Percentiles rank a stretch among this genome's conserved stretches.
These are phyloP conservation scores for Tagetes patula DNA, from an alignment of 129 eudicot species.

Conservation along the genomic window DNA sequence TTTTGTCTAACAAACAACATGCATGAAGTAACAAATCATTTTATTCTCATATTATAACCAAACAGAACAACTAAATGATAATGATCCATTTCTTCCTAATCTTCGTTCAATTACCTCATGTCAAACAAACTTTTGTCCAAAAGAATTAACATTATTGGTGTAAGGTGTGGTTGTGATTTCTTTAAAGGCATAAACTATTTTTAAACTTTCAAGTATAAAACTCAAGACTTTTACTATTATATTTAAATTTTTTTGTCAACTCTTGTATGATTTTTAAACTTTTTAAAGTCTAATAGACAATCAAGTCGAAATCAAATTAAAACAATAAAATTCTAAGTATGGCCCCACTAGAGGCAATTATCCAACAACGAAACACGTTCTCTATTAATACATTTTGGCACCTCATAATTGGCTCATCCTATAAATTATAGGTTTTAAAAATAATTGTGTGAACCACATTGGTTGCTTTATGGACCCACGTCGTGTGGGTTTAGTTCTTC, in stretches of 20 bases:
- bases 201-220: no score
- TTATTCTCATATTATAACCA: no score
- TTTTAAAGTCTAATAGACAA: neutral
- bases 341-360: neutral
- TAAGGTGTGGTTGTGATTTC: no score
- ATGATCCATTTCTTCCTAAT: no score
- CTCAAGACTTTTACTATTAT: no score
- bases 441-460: neutral
- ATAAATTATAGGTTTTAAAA: neutral
- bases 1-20: no score
- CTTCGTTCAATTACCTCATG: no score
- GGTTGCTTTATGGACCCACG: neutral
- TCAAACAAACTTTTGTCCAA: no score
- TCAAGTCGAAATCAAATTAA: neutral
- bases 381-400: conserved; percentile 12
- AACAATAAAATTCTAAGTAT: neutral
- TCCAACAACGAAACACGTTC: neutral
- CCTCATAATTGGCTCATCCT: conserved; percentile 2
- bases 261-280: neutral
- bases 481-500: conserved; percentile 14
- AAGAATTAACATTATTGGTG: no score
- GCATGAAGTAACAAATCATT: no score
- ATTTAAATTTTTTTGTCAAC: neutral
- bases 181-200: no score
- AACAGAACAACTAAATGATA: no score